phyloP scores from a whole-genome alignment of 2,329 filamentous ascomycete species.

The Ascocoryne sarcoides region DNA sequence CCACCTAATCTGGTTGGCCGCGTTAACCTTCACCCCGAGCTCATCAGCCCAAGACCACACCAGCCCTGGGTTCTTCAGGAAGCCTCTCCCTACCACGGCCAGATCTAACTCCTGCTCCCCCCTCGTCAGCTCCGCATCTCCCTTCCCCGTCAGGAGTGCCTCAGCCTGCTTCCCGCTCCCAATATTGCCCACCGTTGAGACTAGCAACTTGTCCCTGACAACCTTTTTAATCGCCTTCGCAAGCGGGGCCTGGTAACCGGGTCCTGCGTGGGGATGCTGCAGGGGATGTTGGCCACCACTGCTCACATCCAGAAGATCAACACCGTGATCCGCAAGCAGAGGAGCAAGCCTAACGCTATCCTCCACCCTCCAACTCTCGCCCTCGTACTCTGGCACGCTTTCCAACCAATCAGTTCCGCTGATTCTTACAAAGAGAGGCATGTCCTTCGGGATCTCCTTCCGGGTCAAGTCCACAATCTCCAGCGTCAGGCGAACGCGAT shows the following conservation, averaged over 20 bases:
- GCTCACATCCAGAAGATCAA: conserved; percentile 69
- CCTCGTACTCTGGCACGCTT: conserved; percentile 40
- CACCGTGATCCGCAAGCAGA: conserved; percentile 54
- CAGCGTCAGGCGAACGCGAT: conserved; percentile 51
- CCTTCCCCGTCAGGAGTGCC: conserved; percentile 37
- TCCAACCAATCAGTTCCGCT: conserved; percentile 73
- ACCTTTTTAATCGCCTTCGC: conserved; percentile 63
- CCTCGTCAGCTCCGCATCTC: conserved; percentile 36
- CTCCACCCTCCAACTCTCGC: conserved; percentile 57
- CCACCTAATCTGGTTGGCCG: conserved; percentile 48
- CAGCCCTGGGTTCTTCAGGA: conserved; percentile 50
- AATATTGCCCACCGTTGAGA: conserved; percentile 43
- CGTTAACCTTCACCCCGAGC: conserved; percentile 36
- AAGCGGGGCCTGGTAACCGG: conserved; percentile 64
- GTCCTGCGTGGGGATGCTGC: conserved; percentile 49
- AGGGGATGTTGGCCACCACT: conserved; percentile 54
- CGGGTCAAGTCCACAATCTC: conserved; percentile 59
- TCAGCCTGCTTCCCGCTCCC: conserved; percentile 37
- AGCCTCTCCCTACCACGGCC: conserved; percentile 41
- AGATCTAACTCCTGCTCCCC: conserved; percentile 40
- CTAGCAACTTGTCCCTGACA: conserved; percentile 50
- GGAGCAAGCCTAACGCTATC: conserved; percentile 56
- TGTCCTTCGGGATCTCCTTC: conserved; percentile 51
- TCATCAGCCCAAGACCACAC: conserved; percentile 49
- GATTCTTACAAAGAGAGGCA: conserved; percentile 67